Evolutionary conservation across 257 asterid genomes (phyloP).

Genomic region (Solanum pinnatisectum): DNA sequence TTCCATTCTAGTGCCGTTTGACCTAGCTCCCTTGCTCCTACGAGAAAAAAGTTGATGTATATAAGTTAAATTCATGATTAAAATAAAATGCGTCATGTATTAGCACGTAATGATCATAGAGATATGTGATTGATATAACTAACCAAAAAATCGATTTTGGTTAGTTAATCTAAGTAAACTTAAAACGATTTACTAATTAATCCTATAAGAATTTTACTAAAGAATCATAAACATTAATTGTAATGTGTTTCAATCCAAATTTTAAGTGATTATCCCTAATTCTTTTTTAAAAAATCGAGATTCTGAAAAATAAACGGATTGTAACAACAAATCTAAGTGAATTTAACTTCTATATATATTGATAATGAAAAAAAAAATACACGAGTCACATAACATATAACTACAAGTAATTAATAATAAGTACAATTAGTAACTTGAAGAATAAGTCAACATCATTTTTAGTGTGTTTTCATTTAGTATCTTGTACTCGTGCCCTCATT

Average conservation of each 20-base stretch:
- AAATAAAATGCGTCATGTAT: neutral
- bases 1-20: constrained; percentile 45
- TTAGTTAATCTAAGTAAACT: neutral
- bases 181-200: neutral
- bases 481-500: neutral
- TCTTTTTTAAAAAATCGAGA: too few species aligned
- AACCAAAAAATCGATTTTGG: neutral
- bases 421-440: neutral
- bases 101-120: neutral
- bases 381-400: neutral
- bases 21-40: constrained; percentile 40
- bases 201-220: neutral
- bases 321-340: neutral
- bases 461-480: neutral
- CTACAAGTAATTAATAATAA: neutral
- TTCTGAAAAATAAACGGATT: neutral
- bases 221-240: neutral
- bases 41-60: neutral
- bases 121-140: neutral
- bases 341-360: neutral
- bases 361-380: too few species aligned
- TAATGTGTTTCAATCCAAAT: neutral
- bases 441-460: neutral
- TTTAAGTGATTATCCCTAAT: neutral
- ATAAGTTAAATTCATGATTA: neutral